Base-by-base conservation (phyloP, 2,329 filamentous ascomycete genomes). In the Microcyclosporella mali region DNA sequence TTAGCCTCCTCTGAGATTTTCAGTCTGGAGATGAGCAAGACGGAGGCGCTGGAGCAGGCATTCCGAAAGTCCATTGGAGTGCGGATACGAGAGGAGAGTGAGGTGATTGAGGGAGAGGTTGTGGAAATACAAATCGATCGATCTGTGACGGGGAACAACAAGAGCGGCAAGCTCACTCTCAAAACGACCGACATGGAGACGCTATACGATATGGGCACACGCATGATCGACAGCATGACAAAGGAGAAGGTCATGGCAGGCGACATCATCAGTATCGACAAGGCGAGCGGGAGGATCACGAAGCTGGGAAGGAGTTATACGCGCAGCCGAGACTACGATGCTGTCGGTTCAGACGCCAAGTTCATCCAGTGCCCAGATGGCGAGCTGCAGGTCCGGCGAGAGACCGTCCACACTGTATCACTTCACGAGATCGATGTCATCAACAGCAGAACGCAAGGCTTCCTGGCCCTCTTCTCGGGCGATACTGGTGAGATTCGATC, bases 181-280 rank as follows among this genome's bases (percentile, higher is more conserved):
- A 98, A 98, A 72, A 98, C 92, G 9, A 97, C 90, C 45, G 92
- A 98, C 66, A 98, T 98, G 92, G 92, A 98, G 70, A 95, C 92
- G 10, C 86, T 98, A 54, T 98, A 97, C 71, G 92, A 98, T 61
- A 95, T 98, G 89, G 92, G 92, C 53, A 90, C 85, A 55, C 97
- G 97, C 71, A 97, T 98, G 92, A 98, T 98, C 55, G 92, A 98
- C 64, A 88, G 88, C 53, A 95, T 98, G 88, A 95, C 89, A 55
- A 97, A 97, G 70, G 92, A 98, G 73, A 90, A 94, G 59, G 88
- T 98, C 53, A 95, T 97, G 83, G 92, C 92, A 3, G 92, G 92
- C 57, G 92, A 98, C 65, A 92, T 98, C 55, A 94, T 98, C 59
- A 94, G 87, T 44, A 97, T 98, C 57, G 92, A 98, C 74, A 98